Evolutionary conservation across 768 basidiomycete species (phyloP), one percentile per base, ranked within the genome.

Genomic region (Leccinum imitatum): DNA sequence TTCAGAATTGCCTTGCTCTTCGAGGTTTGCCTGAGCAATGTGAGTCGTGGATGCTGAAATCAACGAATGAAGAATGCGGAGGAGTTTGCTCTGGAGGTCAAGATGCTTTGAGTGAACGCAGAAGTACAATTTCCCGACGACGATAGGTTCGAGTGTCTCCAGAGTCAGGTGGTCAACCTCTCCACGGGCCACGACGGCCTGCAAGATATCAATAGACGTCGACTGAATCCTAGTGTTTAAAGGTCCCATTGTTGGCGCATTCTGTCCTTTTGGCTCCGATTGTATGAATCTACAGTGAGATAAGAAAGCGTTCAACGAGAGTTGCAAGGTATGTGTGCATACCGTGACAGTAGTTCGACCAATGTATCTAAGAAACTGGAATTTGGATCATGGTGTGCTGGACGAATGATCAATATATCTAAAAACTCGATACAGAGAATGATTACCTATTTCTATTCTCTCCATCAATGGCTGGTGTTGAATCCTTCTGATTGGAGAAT

Each of bases 61-160:
- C 33, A 94, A 77, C 0, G 91, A 89, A 69, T 98, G 95, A 1
- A 98, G 82, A 13, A 96, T 84, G 69, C 95, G 93, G 4, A 98
- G 82, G 53, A 96, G 82, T 71, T 95, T 96, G 79, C 92, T 95
- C 77, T 98, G 97, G 14, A 95, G 79, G 67, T 96, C 91, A 44
- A 94, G 82, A 37, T 87, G 81, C 41, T 75, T 77, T 21, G 78
- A 76, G 69, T 95, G 90, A 33, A 97, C 78, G 50, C 81, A 87
- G 52, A 83, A 78, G 71, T 85, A 94, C 1, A 96, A 80, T 71
- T 92, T 93, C 50, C 82, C 82, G 27, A 94, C 79, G 50, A 96
- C 79, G 7, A 81, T 80, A 6, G 84, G 81, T 70, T 95, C 90
- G 48, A 95, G 78, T 23, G 77, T 77, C 59, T 88, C 84, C 2